Conservation (phyloP, 2,329 filamentous ascomycete species). For the Fusarium sp. region DNA sequence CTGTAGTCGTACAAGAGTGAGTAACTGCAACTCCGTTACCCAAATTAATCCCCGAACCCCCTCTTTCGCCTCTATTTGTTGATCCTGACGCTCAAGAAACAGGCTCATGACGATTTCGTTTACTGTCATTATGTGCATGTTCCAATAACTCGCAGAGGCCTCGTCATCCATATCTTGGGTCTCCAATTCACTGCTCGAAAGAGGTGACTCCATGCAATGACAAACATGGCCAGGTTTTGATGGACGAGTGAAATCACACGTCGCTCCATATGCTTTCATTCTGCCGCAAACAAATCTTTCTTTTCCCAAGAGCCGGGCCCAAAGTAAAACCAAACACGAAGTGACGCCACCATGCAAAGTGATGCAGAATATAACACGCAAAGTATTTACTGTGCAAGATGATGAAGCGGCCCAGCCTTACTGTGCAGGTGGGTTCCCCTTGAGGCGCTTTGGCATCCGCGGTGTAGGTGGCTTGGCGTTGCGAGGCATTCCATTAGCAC, state of each 20-base stretch:
- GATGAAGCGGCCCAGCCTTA: not conserved
- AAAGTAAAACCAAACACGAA: constrained; percentile 35
- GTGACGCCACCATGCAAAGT: constrained; percentile 53
- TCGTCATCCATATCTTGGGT: constrained; percentile 3
- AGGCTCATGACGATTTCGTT: constrained; percentile 31
- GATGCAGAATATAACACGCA: constrained; percentile 45
- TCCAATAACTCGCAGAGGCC: constrained; percentile 1
- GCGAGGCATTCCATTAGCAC: constrained; percentile 62
- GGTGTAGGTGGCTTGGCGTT: constrained; percentile 68
- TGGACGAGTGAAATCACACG: constrained; percentile 18
- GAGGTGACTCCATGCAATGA: constrained; percentile 3
- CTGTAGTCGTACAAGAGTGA: constrained; percentile 51
- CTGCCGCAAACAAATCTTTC: constrained; percentile 33
- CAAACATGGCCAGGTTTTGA: constrained; percentile 12
- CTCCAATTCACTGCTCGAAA: not conserved
- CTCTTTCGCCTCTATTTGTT: constrained; percentile 32
- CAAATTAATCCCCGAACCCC: constrained; percentile 44
- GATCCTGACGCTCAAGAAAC: constrained; percentile 23
- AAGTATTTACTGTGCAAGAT: not conserved
- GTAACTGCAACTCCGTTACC: constrained; percentile 47
- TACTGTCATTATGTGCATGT: constrained; percentile 29
- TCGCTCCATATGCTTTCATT: constrained; percentile 40
- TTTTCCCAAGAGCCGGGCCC: constrained; percentile 38
- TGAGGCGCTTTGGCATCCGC: constrained; percentile 66
- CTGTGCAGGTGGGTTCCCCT: constrained; percentile 57